These are phyloP conservation scores for Nakazawaea holstii DNA, from an alignment of 805 yeast genomes.

Conservation along the genomic window DNA sequence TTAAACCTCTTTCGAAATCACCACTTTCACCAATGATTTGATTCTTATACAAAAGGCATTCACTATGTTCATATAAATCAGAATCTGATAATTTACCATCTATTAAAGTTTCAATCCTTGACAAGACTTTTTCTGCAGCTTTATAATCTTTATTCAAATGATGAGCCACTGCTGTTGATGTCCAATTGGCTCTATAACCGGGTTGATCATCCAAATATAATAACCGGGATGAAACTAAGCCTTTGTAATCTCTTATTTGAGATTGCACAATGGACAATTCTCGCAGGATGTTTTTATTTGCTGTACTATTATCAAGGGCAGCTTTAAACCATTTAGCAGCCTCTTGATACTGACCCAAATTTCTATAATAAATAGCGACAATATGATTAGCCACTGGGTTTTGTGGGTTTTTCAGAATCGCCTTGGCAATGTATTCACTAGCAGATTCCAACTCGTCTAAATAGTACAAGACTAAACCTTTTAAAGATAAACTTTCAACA, in stretches of 20 bases:
- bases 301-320: slow-evolving; percentile 72
- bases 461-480: slow-evolving; percentile 65
- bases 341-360: slow-evolving; percentile 60
- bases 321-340: slow-evolving; percentile 75
- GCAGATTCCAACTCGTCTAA: slow-evolving; percentile 61
- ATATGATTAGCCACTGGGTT: slow-evolving; percentile 80
- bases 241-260: slow-evolving; percentile 71
- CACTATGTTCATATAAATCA: slow-evolving; percentile 76
- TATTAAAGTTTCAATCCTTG: slow-evolving; percentile 71
- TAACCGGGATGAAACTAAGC: slow-evolving; percentile 58
- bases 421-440: slow-evolving; percentile 52
- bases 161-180: slow-evolving; percentile 80
- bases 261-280: slow-evolving; percentile 78
- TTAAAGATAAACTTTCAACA: slow-evolving; percentile 78
- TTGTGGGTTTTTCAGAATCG: slow-evolving; percentile 39
- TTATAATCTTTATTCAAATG: slow-evolving; percentile 64
- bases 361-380: slow-evolving; percentile 76
- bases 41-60: slow-evolving; percentile 70
- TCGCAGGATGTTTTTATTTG: slow-evolving; percentile 71
- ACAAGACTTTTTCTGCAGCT: slow-evolving; percentile 66
- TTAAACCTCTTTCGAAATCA: slow-evolving; percentile 58
- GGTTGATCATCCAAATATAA: slow-evolving; percentile 65
- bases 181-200: slow-evolving; percentile 89
- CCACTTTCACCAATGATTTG: slow-evolving; percentile 59
- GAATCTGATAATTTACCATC: slow-evolving; percentile 60